These are phyloP conservation scores for Scedosporium minutisporum DNA, from an alignment of 2,329 filamentous ascomycete genomes.

Conservation along the genomic window DNA sequence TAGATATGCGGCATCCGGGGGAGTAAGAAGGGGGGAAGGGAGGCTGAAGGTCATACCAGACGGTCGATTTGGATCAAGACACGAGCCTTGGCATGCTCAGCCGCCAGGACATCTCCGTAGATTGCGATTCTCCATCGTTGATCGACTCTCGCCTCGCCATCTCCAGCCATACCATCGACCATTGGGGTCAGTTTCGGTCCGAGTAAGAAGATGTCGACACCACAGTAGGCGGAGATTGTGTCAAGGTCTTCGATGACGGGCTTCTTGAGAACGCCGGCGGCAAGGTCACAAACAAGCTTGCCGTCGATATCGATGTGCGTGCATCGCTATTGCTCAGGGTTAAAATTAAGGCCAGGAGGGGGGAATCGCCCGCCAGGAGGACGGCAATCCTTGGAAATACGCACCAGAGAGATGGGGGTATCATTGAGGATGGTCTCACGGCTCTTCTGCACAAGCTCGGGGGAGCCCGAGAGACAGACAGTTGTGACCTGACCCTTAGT, in stretches of 20 bases:
- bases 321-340: constrained; percentile 55
- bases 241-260: constrained; percentile 78
- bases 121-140: constrained; percentile 88
- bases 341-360: neutral
- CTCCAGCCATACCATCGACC: constrained; percentile 63
- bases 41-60: constrained; percentile 46
- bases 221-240: constrained; percentile 76
- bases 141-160: constrained; percentile 74
- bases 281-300: constrained; percentile 71
- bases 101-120: constrained; percentile 89
- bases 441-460: constrained; percentile 81
- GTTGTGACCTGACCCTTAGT: constrained; percentile 67
- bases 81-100: constrained; percentile 93
- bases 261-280: constrained; percentile 58
- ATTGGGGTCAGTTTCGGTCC: constrained; percentile 80
- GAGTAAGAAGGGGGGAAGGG: constrained; percentile 32
- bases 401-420: constrained; percentile 84
- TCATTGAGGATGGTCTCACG: constrained; percentile 83
- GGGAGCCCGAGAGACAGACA: constrained; percentile 80
- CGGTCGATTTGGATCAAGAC: constrained; percentile 96
- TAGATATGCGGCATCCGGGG: constrained; percentile 76
- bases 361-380: constrained; percentile 16
- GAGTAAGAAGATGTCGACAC: constrained; percentile 92
- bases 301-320: constrained; percentile 90
- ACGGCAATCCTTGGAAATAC: constrained; percentile 18